Conservation (phyloP, 352 stramenopile species). For the Phytophthora litchii region DNA sequence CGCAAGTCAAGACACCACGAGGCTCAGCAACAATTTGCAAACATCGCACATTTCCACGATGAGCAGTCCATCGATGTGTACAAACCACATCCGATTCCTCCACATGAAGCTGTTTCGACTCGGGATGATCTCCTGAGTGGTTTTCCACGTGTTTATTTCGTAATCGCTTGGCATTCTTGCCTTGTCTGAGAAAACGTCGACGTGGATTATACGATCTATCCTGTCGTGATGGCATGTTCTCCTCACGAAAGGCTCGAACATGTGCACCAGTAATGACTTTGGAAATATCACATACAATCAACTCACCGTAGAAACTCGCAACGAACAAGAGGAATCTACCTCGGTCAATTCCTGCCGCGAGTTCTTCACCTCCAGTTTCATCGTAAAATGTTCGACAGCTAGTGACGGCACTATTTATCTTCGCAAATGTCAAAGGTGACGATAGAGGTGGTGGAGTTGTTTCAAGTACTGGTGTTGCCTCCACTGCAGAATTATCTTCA, state of each 20-base stretch:
- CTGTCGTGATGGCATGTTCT: conserved; percentile 62
- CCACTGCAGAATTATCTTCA: neutral
- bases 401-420: conserved; percentile 41
- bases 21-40: conserved; percentile 68
- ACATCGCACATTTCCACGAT: conserved; percentile 53
- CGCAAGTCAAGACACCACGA: conserved; percentile 62
- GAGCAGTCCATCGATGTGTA: conserved; percentile 58
- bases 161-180: conserved; percentile 64
- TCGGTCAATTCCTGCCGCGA: conserved; percentile 53
- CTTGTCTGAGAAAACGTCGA: conserved; percentile 68
- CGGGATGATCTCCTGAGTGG: conserved; percentile 2
- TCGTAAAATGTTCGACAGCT: conserved; percentile 68
- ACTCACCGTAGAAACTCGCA: conserved; percentile 47
- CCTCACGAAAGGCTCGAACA: conserved; percentile 56
- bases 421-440: conserved; percentile 27
- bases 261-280: conserved; percentile 45
- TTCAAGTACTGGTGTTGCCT: neutral
- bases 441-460: conserved; percentile 4
- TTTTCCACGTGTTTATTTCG: conserved; percentile 34
- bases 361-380: conserved; percentile 57
- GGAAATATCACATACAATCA: conserved; percentile 62
- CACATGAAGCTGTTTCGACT: conserved; percentile 25
- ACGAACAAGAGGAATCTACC: conserved; percentile 53
- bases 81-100: conserved; percentile 42
- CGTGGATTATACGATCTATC: conserved; percentile 74